phyloP scores from a whole-genome alignment of 192 early-diverging fungal species.

The Backusella macrospora region DNA sequence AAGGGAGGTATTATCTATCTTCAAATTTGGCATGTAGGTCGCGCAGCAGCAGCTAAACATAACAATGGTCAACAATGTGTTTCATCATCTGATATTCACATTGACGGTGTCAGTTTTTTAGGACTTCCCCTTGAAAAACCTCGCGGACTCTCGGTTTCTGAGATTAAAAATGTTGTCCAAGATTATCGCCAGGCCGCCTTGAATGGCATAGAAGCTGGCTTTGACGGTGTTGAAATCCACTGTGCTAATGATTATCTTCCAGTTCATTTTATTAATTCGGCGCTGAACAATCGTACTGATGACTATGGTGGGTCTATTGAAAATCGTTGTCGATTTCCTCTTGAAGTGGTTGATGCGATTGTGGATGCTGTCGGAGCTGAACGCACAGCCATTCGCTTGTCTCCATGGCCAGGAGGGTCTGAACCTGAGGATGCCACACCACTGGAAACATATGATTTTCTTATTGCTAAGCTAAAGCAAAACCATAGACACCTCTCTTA shows the following conservation, averaged over 20 bases:
- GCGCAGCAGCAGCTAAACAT: background rate
- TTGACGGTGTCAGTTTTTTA: conserved; percentile 7
- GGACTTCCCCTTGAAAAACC: conserved; percentile 26
- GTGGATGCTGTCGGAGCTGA: conserved; percentile 31
- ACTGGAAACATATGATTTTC: conserved; percentile 28
- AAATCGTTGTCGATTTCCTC: conserved; percentile 34
- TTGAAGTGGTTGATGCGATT: conserved; percentile 39
- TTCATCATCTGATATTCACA: conserved; percentile 29
- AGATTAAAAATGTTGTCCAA: conserved; percentile 14
- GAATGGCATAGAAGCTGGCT: conserved; percentile 77
- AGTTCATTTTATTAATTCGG: conserved; percentile 77
- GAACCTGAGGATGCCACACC: conserved; percentile 40
- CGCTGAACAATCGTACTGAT: conserved; percentile 79
- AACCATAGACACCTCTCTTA: conserved; percentile 39
- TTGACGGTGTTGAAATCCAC: conserved; percentile 90
- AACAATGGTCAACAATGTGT: conserved; percentile 1
- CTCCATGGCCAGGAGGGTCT: conserved; percentile 31
- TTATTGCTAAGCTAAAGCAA: conserved; percentile 28
- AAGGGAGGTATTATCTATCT: conserved; percentile 57
- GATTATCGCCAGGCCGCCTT: conserved; percentile 52
- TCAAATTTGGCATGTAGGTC: conserved; percentile 55
- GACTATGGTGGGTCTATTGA: conserved; percentile 35
- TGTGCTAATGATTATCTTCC: conserved; percentile 90
- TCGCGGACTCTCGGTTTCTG: conserved; percentile 15
- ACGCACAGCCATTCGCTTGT: conserved; percentile 39